phyloP scores from a whole-genome alignment of 2,329 filamentous ascomycete genomes.

The Plenodomus lindquistii region DNA sequence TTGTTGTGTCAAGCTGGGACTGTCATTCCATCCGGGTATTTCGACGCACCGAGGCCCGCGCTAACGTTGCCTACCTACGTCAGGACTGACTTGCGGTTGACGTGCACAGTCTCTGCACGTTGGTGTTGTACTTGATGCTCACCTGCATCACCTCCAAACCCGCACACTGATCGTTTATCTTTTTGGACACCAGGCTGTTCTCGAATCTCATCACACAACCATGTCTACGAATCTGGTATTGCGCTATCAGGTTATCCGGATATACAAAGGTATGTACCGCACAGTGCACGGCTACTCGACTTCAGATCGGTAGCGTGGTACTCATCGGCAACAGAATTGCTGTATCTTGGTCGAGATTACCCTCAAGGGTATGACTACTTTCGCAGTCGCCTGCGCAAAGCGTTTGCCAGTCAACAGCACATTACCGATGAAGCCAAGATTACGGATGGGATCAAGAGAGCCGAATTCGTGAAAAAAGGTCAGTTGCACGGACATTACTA shows the following conservation, averaged over 20 bases:
- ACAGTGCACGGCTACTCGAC: not conserved
- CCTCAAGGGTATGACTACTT: slow-evolving; percentile 85
- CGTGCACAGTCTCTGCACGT: too few relatives aligned
- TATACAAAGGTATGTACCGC: slow-evolving; percentile 76
- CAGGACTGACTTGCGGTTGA: too few relatives aligned
- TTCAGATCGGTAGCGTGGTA: not conserved
- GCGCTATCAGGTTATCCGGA: slow-evolving; percentile 75
- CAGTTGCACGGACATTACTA: too few relatives aligned
- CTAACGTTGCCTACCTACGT: too few relatives aligned
- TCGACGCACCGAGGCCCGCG: too few relatives aligned
- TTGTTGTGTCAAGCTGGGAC: too few relatives aligned
- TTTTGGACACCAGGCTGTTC: too few relatives aligned
- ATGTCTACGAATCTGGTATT: slow-evolving; percentile 59
- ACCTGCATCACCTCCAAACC: too few relatives aligned
- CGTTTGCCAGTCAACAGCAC: slow-evolving; percentile 76
- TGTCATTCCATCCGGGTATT: too few relatives aligned
- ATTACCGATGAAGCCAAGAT: slow-evolving; percentile 77
- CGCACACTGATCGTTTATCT: too few relatives aligned
- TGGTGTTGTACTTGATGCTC: too few relatives aligned
- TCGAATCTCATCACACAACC: slow-evolving; percentile 24
- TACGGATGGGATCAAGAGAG: slow-evolving; percentile 71
- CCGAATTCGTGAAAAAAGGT: slow-evolving; percentile 93
- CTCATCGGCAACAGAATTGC: slow-evolving; percentile 65
- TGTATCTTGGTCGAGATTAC: slow-evolving; percentile 84
- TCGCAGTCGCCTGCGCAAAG: slow-evolving; percentile 76